Evolutionary conservation across 495 filamentous ascomycete genomes (phyloP), one percentile per base, ranked within the genome.

Genomic region (Pseudotulostoma volvatum): DNA sequence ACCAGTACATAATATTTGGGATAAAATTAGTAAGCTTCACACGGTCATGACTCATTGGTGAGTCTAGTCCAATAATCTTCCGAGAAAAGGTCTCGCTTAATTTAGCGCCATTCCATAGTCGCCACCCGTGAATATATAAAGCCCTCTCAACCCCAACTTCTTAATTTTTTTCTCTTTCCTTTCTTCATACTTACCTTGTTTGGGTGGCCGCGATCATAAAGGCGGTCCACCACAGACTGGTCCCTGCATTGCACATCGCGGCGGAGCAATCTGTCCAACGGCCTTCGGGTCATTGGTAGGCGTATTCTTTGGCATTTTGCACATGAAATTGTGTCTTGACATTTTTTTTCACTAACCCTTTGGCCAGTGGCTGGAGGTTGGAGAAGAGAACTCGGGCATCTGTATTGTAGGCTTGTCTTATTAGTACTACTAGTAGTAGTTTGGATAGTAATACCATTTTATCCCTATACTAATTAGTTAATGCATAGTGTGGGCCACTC

Each of bases 211-310:
- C 48, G 63, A 53, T 69, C 61, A 71, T 52, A 60, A 67, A 64
- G 54, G 53, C 63, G 49, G 59, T 51, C 43, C 58, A 51, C 60
- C 56, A 70, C 58, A 55, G 51, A 49, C 59, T 55, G 55, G 67
- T 62, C 56, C 70, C 70, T 76, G 64, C 71, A 79, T 77, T 73
- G 73, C 71, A 76, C 74, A 76, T 48, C 71, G 73, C 59, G 74
- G 71, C 56, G 67, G 59, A 68, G 52, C 66, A 62, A 60, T 62
- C 55, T 50, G 64, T 62, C 60, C 63, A 73, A 62, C 66, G 65
- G 68, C 61, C 59, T 74, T 74, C 69, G 68, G 73, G 67, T 64
- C 66, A 64, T 61, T 68, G 64, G 67, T 63, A 66, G 66, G 69
- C 69, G 71, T 50, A 77, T 77, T 77, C 74, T 78, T 77, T 77